Base-by-base conservation (phyloP, 2,329 filamentous ascomycete species). In the Sporothrix pallida region DNA sequence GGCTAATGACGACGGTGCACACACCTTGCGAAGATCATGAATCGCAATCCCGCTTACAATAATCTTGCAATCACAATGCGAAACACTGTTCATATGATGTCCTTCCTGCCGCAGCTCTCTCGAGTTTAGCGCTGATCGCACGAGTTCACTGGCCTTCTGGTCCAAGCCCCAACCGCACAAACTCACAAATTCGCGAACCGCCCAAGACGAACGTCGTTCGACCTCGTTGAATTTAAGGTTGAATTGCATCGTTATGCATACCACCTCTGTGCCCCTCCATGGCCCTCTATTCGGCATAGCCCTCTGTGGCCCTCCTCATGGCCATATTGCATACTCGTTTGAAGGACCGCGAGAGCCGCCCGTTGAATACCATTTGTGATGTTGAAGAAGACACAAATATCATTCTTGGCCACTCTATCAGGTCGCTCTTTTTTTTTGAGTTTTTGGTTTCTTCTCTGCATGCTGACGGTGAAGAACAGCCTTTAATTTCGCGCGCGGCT, bases 401-500 rank as follows among this genome's bases (percentile, higher is more conserved):
- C 13, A 13, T 6, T 6, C 20, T 52, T 5, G 67, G 67, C 48
- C 67, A 6, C 52, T 58, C 12, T n/a, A 13, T 6, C 31, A 60
- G 23, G 42, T 63, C 17, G n/a, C 52, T 54, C 6, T 54, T n/a
- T n/a, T 63, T 44, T 26, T 15, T 6, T 4, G 31, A 37, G 31
- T 26, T 50, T 56, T 56, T 56, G 20, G 23, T 2, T 31, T 12
- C 13, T 70, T 56, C 5, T 23, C 56, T 42, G 48, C 4, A 12
- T 52, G 23, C 54, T 50, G n/a, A 31, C 15, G 44, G 31, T 37
- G 31, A 37, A 37, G 31, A 37, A 37, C 31, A 37, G 10, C 20
- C 54, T 37, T 50, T 48, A 65, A 72, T 58, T 72, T 72, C 71
- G 71, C 71, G 71, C 71, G 71, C 71, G 71, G 71, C 71, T 72